Evolutionary conservation across 768 basidiomycete species (phyloP).

Genomic region (Suillus fuscotomentosus): DNA sequence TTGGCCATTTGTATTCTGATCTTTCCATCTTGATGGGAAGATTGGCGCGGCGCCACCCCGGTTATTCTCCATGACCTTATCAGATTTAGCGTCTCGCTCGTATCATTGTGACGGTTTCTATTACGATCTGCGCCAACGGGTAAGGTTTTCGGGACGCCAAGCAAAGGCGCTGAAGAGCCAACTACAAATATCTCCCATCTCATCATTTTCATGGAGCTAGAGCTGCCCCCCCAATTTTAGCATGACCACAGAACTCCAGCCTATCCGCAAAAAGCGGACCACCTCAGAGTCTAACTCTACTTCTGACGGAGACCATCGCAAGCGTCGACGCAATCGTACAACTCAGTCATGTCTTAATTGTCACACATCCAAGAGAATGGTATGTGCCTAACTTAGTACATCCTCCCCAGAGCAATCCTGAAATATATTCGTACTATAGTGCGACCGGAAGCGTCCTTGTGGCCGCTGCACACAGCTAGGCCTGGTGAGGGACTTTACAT

Average conservation of each 20-base stretch:
- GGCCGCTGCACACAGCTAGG: slow-evolving; percentile 44
- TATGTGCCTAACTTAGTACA: slow-evolving; percentile 23
- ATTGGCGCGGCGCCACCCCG: slow-evolving; percentile 10
- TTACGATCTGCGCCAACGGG: slow-evolving; percentile 10
- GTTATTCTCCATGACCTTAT: slow-evolving; percentile 13
- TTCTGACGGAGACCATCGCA: slow-evolving; percentile 54
- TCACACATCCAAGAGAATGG: slow-evolving; percentile 74
- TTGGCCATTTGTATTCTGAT: slow-evolving; percentile 14
- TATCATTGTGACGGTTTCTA: slow-evolving; percentile 10
- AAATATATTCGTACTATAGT: slow-evolving; percentile 25
- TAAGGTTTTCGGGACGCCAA: slow-evolving; percentile 19
- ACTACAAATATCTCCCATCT: slow-evolving; percentile 28
- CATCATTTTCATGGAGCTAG: slow-evolving; percentile 5
- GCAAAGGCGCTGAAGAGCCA: slow-evolving; percentile 4
- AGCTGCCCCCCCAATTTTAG: neutral
- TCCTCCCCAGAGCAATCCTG: neutral
- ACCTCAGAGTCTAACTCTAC: slow-evolving; percentile 25
- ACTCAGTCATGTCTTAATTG: slow-evolving; percentile 75
- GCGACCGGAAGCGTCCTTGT: slow-evolving; percentile 48
- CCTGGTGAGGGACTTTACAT: slow-evolving; percentile 32
- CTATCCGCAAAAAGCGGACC: slow-evolving; percentile 31
- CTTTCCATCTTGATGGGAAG: slow-evolving; percentile 19
- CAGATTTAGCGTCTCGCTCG: slow-evolving; percentile 13
- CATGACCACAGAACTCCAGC: slow-evolving; percentile 28
- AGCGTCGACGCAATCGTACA: slow-evolving; percentile 66